Percentiles rank a stretch among this genome's conserved stretches.
phyloP scores from a whole-genome alignment of 371 early-diverging fungal genomes.

The Coemansia sp. region DNA sequence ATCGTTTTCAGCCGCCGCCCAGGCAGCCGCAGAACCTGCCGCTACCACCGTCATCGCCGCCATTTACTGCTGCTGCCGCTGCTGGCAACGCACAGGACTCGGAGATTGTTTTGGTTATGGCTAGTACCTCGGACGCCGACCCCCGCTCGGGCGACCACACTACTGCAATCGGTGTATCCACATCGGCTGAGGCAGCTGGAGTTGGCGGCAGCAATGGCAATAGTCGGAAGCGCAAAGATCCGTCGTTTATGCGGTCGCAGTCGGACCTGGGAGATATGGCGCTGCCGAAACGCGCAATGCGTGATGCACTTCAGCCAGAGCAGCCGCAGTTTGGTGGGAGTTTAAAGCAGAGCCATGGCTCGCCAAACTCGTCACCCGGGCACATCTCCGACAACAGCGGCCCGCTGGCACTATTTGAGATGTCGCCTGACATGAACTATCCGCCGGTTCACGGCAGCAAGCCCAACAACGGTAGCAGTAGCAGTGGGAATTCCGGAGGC shows the following conservation, averaged over 20 bases:
- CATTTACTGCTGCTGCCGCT: not conserved
- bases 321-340: not conserved
- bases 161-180: not conserved
- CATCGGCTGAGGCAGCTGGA: not conserved
- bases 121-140: slow-evolving; percentile 30
- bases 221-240: slow-evolving; percentile 47
- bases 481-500: not conserved
- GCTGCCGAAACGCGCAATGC: slow-evolving; percentile 38
- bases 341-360: not conserved
- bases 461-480: not conserved
- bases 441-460: slow-evolving; percentile 7
- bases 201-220: not conserved
- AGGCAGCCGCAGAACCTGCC: not conserved
- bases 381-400: slow-evolving; percentile 26
- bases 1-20: not conserved
- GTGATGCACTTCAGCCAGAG: not conserved
- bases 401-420: slow-evolving; percentile 35
- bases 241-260: slow-evolving; percentile 49
- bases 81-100: slow-evolving; percentile 3
- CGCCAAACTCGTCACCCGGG: not conserved
- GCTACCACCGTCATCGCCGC: slow-evolving; percentile 34
- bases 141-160: slow-evolving; percentile 1
- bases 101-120: slow-evolving; percentile 8
- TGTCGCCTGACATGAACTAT: slow-evolving; percentile 41
- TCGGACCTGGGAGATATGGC: slow-evolving; percentile 41